Conservation (phyloP, 1,139 yeast genomes). For the Kurtzmaniella quercitrusa region DNA sequence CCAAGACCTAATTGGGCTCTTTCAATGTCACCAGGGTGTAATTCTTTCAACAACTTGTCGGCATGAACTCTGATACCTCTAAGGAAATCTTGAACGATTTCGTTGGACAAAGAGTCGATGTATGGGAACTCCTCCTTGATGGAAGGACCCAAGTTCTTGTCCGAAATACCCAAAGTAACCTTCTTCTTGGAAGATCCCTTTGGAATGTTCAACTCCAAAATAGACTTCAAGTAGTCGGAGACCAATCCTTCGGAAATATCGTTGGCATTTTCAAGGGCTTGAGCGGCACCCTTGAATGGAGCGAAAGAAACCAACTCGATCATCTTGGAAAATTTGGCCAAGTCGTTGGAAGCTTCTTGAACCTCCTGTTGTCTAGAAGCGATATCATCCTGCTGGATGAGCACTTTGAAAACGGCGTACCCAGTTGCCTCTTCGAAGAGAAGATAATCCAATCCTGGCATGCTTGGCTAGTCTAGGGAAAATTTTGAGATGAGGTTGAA, state of each 20-base stretch:
- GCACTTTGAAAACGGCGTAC: conserved; percentile 92
- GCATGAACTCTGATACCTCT: conserved; percentile 95
- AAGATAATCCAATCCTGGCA: conserved; percentile 82
- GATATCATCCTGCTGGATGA: conserved; percentile 89
- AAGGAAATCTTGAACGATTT: conserved; percentile 88
- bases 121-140: conserved; percentile 86
- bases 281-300: conserved; percentile 98
- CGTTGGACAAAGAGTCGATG: conserved; percentile 87
- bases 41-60: conserved; percentile 80
- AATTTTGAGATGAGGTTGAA: conserved; percentile 6
- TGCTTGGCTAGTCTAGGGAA: conserved; percentile 9
- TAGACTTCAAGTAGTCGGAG: conserved; percentile 84
- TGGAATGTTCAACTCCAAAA: conserved; percentile 88
- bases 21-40: conserved; percentile 93
- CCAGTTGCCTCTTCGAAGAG: conserved; percentile 99
- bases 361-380: conserved; percentile 92
- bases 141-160: conserved; percentile 93
- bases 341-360: conserved; percentile 84
- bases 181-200: conserved; percentile 69
- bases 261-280: conserved; percentile 96
- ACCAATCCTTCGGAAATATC: conserved; percentile 97
- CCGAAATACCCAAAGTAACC: conserved; percentile 81
- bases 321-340: conserved; percentile 85
- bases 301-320: conserved; percentile 93
- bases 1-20: conserved; percentile 98